Evolutionary conservation across 495 filamentous ascomycete species (phyloP), one percentile per base, ranked within the genome.

Genomic region (Penicillium lagena): DNA sequence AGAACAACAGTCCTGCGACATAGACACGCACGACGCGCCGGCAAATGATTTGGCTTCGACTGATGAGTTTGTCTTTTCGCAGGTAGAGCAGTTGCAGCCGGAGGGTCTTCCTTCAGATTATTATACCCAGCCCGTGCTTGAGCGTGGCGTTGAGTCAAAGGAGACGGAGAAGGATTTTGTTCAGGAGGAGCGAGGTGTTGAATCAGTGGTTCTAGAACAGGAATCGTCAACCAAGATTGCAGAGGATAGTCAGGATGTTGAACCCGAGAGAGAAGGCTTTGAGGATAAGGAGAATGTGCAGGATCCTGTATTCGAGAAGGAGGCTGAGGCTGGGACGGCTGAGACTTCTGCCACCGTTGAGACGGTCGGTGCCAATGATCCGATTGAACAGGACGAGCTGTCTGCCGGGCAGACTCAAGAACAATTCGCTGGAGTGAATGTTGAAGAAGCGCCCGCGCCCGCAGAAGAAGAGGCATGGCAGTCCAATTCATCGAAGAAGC

Each of bases 21-120:
- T 49, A 52, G 56, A 62, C 51, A 54, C 47, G 43, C 54, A 62
- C 59, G 58, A 55, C 56, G 50, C 41, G 42, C 59, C 54, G 59
- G 59, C 63, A 60, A 60, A 68, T 58, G 58, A 64, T 55, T 46
- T 66, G 54, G 58, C 52, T 68, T 70, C 66, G 70, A 71, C 70
- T 73, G 70, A 73, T 73, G 53, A 70, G 45, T 63, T 64, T 54
- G 58, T 71, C 58, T 71, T 64, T 66, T 66, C 68, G 65, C 68
- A 73, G 70, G 68, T 72, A 68, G 68, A 70, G 54, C 62, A 62
- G 56, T 54, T 61, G 46, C 57, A 58, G 58, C 36, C 49, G 64
- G 59, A 64, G 48, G 58, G 45, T 53, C 51, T 15, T 63, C 59
- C 59, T 59, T 63, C 51, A 55, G 55, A 59, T 55, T 64, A 47